Evolutionary conservation across 2,329 filamentous ascomycete species (phyloP).

Genomic region (Penicillium sp.): DNA sequence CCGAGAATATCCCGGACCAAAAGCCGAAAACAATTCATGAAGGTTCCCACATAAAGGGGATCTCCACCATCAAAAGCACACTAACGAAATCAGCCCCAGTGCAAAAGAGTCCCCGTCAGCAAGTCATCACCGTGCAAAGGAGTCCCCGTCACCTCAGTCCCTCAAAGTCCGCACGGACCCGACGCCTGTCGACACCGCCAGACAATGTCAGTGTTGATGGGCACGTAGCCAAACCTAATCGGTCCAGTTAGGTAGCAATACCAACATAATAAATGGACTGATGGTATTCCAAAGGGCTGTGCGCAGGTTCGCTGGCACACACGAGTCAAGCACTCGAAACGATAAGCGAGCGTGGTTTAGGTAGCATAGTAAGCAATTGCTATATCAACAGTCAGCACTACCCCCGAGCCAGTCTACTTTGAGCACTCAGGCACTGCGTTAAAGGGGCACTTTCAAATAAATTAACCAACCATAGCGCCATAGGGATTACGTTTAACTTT

Average conservation of each 20-base stretch:
- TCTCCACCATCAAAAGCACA: not conserved
- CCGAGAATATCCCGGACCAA: not conserved
- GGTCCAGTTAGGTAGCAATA: not conserved
- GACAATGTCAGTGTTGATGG: not conserved
- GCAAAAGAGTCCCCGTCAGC: not conserved
- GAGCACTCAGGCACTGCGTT: not conserved
- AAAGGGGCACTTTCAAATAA: not conserved
- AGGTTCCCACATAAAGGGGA: not conserved
- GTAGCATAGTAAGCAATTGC: not conserved
- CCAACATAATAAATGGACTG: too few species aligned
- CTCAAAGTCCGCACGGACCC: slow-evolving; percentile 2
- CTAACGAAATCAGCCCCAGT: not conserved
- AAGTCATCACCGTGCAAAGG: not conserved
- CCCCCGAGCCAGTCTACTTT: not conserved
- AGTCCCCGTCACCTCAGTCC: not conserved
- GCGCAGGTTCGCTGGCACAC: not conserved
- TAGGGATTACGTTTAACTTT: not conserved
- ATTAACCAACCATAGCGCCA: not conserved
- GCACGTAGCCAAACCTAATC: not conserved
- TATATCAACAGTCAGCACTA: not conserved
- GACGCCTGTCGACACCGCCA: not conserved
- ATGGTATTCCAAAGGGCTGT: not conserved
- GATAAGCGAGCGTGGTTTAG: not conserved
- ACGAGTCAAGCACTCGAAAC: not conserved
- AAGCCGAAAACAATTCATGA: not conserved